Evolutionary conservation across 2,329 filamentous ascomycete genomes (phyloP).

Genomic region (Lecanicillium sp.): DNA sequence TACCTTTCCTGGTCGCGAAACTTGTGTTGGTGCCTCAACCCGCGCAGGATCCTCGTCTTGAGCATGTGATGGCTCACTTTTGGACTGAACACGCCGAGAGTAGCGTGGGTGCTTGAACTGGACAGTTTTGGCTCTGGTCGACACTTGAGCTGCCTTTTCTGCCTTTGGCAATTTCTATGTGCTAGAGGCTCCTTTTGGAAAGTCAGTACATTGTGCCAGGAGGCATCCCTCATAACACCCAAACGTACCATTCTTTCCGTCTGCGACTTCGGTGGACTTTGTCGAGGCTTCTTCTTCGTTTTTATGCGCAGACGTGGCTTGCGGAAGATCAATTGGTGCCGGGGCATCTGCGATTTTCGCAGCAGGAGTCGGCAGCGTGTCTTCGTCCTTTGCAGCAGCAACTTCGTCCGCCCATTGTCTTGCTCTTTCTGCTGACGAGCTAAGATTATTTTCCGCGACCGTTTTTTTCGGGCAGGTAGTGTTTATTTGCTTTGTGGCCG

Average conservation of each 20-base stretch:
- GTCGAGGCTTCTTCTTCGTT: no score
- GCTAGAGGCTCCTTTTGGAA: conserved; percentile 9
- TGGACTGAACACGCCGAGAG: conserved; percentile 38
- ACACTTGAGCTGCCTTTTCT: conserved; percentile 11
- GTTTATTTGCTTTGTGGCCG: neutral
- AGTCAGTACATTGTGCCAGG: no score
- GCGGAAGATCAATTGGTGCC: no score
- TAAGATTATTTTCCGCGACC: conserved; percentile 3
- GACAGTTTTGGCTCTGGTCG: conserved; percentile 11
- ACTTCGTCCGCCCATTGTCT: conserved; percentile 23
- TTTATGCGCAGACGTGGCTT: no score
- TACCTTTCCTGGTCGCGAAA: no score
- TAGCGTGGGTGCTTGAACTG: conserved; percentile 28
- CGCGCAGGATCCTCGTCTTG: conserved; percentile 14
- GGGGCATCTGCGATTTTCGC: no score
- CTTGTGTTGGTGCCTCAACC: no score
- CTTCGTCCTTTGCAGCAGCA: conserved; percentile 16
- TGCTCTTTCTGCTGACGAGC: conserved; percentile 6
- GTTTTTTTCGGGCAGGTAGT: neutral
- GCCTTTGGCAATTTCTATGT: conserved; percentile 14
- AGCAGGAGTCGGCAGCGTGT: no score
- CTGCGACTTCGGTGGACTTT: no score
- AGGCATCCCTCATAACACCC: no score
- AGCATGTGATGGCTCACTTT: conserved; percentile 33
- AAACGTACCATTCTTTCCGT: no score